Percentiles rank a stretch among this genome's conserved stretches.
Evolutionary conservation across 2,329 filamentous ascomycete genomes (phyloP).

Genomic region (Teratosphaeria viscida): DNA sequence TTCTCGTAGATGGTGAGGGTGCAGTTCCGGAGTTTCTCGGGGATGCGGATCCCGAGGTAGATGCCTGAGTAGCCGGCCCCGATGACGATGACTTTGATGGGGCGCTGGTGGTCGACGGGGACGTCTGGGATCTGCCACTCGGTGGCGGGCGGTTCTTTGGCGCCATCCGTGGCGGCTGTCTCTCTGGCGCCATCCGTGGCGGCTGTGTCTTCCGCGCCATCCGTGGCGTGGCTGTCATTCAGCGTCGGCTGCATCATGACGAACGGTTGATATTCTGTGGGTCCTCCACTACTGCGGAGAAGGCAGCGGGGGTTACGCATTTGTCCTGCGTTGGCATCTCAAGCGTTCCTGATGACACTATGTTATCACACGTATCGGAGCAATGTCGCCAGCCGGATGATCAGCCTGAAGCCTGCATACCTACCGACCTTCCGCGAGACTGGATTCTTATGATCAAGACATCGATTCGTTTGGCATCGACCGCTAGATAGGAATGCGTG

Average conservation of each 20-base stretch:
- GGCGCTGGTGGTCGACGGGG: constrained; percentile 33
- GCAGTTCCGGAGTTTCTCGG: constrained; percentile 29
- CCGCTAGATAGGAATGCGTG: too few species aligned
- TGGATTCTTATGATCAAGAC: too few species aligned
- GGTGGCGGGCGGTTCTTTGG: background rate
- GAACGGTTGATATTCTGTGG: background rate
- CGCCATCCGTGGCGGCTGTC: background rate
- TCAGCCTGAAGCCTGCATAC: too few species aligned
- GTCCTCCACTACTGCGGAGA: background rate
- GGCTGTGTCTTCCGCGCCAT: too few species aligned
- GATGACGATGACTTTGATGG: constrained; percentile 35
- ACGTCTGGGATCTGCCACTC: constrained; percentile 27
- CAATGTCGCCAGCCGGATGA: too few species aligned
- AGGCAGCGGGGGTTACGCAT: background rate
- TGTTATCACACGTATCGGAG: too few species aligned
- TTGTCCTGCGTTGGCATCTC: background rate
- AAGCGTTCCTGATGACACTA: background rate
- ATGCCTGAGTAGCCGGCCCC: constrained; percentile 30
- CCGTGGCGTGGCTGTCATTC: background rate
- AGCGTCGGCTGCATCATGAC: background rate
- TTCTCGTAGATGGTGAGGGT: constrained; percentile 36
- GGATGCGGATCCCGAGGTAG: constrained; percentile 35
- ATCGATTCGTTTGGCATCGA: too few species aligned
- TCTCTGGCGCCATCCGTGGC: background rate
- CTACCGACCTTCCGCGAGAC: too few species aligned